Base-by-base conservation (phyloP, 345 rosid genomes). In the Salix caprea region DNA sequence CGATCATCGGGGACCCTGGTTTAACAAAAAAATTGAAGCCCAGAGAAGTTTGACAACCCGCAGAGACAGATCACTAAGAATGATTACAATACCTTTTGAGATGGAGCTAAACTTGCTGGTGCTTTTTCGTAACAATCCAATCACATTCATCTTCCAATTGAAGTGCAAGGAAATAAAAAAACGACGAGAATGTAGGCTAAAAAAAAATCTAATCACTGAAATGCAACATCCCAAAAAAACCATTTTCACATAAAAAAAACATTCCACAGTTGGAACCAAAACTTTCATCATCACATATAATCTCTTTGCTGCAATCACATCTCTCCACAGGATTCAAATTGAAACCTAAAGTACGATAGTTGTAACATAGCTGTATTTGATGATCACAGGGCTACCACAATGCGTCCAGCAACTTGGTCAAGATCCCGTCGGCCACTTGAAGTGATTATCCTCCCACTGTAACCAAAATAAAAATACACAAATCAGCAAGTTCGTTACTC, bases 371-470 rank as follows among this genome's bases (percentile, higher is more conserved):
- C 37, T 4, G 8, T 60, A 21, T 18, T 61, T 60, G 14, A 44
- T 48, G 23, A 69, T 79, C 82, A 82, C 50, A 79, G 79, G n/a
- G 82, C 79, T n/a, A 78, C 62, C 50, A 75, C 77, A 72, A 78
- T 78, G 6, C 82, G 75, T 15, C 85, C 85, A n/a, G 85, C 85
- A 42, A 82, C 85, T 76, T 82, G 85, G 54, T 82, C 85, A 18
- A 82, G 82, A 64, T 82, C 85, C 62, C 85, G 61, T 72, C 69
- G 85, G 14, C 85, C 85, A 1, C 82, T 82, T 60, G 85, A 82
- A 21, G 79, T 82, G 71, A 82, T 78, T 65, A 58, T 60, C 75
- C 85, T 75, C 32, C 85, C 85, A 14, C 85, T 82, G 61, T 1
- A 8, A 7, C 74, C 72, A 16, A 23, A 75, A 58, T 18, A 36